A percentile compares a stretch with the other conserved stretches of the same genome.
phyloP scores from a whole-genome alignment of 2,329 filamentous ascomycete species.

The Pyrenochaeta sp. region DNA sequence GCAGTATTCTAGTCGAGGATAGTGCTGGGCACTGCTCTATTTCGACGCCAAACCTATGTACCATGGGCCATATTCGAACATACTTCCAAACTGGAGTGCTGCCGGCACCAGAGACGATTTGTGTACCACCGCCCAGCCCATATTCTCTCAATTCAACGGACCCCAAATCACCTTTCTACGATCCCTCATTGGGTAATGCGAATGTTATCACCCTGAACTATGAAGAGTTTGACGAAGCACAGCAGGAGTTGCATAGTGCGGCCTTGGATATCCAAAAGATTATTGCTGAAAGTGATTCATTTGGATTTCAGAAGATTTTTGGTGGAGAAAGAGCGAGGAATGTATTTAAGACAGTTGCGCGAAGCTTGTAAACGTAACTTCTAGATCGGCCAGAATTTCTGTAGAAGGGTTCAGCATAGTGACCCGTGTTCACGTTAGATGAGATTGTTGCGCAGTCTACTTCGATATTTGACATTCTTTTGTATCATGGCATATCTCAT shows the following conservation, averaged over 20 bases:
- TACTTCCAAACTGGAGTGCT: slow-evolving; percentile 57
- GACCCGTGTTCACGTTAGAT: too few species aligned
- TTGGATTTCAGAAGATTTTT: slow-evolving; percentile 15
- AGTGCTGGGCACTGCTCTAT: slow-evolving; percentile 56
- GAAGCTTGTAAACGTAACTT: background rate
- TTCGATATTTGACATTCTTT: background rate
- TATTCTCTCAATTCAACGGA: slow-evolving; percentile 50
- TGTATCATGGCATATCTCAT: too few species aligned
- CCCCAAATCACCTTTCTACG: slow-evolving; percentile 40
- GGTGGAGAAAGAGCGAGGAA: slow-evolving; percentile 3
- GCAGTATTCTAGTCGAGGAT: slow-evolving; percentile 56
- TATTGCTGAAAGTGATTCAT: slow-evolving; percentile 8
- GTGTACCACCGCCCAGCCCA: slow-evolving; percentile 47
- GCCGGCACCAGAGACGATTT: slow-evolving; percentile 56
- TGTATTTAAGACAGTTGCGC: background rate
- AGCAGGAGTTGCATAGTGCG: slow-evolving; percentile 6
- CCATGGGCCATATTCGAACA: slow-evolving; percentile 35
- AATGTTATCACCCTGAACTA: background rate
- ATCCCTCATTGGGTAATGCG: slow-evolving; percentile 15
- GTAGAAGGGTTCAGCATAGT: too few species aligned
- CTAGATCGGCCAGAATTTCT: background rate
- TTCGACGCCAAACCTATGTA: slow-evolving; percentile 48
- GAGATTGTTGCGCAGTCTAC: background rate
- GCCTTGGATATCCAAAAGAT: slow-evolving; percentile 3
- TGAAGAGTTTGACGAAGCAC: background rate